Evolutionary conservation across 1,284 basidiomycete species (phyloP).

Genomic region (Amylostereum areolatum): DNA sequence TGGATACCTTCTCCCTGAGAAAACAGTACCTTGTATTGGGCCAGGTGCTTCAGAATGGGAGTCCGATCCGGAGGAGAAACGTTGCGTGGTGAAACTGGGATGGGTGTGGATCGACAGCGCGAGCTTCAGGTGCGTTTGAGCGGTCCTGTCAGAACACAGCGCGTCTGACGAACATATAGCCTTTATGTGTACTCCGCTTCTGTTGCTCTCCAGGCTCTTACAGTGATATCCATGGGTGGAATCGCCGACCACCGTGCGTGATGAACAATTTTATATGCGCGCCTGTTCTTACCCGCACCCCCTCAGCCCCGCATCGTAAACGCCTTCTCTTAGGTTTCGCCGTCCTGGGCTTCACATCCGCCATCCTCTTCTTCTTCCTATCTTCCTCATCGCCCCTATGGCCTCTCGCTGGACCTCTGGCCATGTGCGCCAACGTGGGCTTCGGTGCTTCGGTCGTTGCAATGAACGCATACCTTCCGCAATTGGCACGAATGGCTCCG

Average conservation of each 20-base stretch:
- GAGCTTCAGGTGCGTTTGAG: constrained; percentile 68
- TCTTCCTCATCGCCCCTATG: constrained; percentile 65
- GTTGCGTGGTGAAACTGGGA: constrained; percentile 71
- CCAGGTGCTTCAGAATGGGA: constrained; percentile 12
- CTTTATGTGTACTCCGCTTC: constrained; percentile 83
- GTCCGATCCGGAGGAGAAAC: constrained; percentile 25
- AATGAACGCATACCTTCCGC: constrained; percentile 84
- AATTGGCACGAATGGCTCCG: constrained; percentile 60
- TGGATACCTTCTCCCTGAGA: constrained; percentile 63
- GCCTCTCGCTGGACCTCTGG: constrained; percentile 56
- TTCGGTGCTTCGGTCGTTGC: constrained; percentile 84
- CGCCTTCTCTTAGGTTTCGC: constrained; percentile 73
- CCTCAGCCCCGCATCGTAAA: constrained; percentile 72
- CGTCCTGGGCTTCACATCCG: constrained; percentile 57
- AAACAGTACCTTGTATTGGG: constrained; percentile 44
- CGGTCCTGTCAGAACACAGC: neutral
- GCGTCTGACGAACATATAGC: constrained; percentile 35
- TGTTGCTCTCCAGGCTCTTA: constrained; percentile 81
- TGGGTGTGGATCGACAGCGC: constrained; percentile 83
- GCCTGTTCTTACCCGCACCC: too few relatives aligned
- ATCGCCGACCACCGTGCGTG: constrained; percentile 86
- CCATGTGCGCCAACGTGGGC: constrained; percentile 72
- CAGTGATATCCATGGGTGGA: constrained; percentile 85
- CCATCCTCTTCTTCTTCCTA: constrained; percentile 67
- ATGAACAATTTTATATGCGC: too few relatives aligned